Base-by-base conservation (phyloP, 192 early-diverging fungal species). In the Mortierella antarctica region DNA sequence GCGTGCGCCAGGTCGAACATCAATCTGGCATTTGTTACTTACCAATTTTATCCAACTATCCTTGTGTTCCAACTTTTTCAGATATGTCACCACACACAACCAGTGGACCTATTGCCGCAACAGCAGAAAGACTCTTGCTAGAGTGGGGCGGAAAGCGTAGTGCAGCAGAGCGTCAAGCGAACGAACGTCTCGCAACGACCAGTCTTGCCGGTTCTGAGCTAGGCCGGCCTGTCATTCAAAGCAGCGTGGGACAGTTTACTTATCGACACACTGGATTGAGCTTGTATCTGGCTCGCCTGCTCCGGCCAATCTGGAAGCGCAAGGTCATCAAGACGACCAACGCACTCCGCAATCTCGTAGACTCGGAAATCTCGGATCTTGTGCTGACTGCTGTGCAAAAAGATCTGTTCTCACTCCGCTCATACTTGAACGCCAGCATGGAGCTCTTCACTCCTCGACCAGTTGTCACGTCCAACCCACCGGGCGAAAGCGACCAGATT, bases 251-350 rank as follows among this genome's bases (percentile, higher is more conserved):
- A 18, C 84, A 76, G 57, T 91, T 86, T 58, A 94, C 93, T 63
- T 89, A 89, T 13, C 73, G 89, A 40, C 93, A 96, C 71, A 88
- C 95, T 61, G 96, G 93, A 31, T 73, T 98, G 41, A 89, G 86
- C 7, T 74, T 94, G 7, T 96, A 95, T 64, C 70, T 98, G 60
- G 85, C 90, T 0, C 91, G 95, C 13, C 58, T 92, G 5, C 58
- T 98, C 57, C 77, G 88, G 70, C 90, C 94, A 6, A 65, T 96
- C 12, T 98, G 96, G 96, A 86, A 88, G 46, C 82, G 70, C 17
- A 71, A 72, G 41, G 77, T 80, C 46, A 51, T 68, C 68, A 56
- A 83, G 82, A 44, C 59, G 42, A 42, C 60, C 40, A 71, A 73
- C 31, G 23, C 62, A 3, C 31, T 46, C 42, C 66, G 70, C 2